Evolutionary conservation across 1,139 yeast species (phyloP).

Genomic region (Kurtzmaniella natalensis): DNA sequence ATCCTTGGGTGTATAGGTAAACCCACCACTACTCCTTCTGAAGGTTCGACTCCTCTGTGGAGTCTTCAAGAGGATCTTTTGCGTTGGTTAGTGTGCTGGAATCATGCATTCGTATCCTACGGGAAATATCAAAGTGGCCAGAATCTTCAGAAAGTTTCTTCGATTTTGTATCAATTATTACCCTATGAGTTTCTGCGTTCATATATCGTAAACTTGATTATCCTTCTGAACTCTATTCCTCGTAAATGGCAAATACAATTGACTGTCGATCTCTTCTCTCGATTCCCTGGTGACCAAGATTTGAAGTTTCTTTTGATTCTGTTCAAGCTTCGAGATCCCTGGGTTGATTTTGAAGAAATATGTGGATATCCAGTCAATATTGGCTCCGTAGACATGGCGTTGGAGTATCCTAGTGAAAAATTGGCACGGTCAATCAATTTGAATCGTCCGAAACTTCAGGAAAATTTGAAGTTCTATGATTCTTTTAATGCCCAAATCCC

Average conservation of each 20-base stretch:
- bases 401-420: conserved; percentile 13
- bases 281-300: conserved; percentile 34
- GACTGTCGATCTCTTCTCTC: conserved; percentile 25
- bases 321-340: conserved; percentile 22
- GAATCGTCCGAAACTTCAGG: conserved; percentile 4
- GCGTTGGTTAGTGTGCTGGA: conserved; percentile 27
- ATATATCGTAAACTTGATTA: conserved; percentile 25
- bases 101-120: conserved; percentile 24
- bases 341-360: conserved; percentile 14
- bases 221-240: conserved; percentile 10
- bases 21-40: conserved; percentile 4
- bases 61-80: conserved; percentile 22
- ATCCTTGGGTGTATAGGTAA: conserved; percentile 6
- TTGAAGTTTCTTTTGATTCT: conserved; percentile 21
- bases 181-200: conserved; percentile 34
- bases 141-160: conserved; percentile 12
- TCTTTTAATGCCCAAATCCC: conserved; percentile 9
- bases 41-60: not conserved
- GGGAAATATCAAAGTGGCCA: conserved; percentile 15
- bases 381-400: conserved; percentile 11
- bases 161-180: conserved; percentile 27
- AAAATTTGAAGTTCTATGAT: conserved; percentile 12
- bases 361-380: conserved; percentile 8
- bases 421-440: conserved; percentile 11
- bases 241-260: conserved; percentile 30